Evolutionary conservation across 805 yeast species (phyloP), one percentile per base, ranked within the genome.

Genomic region (Teunomyces stri): DNA sequence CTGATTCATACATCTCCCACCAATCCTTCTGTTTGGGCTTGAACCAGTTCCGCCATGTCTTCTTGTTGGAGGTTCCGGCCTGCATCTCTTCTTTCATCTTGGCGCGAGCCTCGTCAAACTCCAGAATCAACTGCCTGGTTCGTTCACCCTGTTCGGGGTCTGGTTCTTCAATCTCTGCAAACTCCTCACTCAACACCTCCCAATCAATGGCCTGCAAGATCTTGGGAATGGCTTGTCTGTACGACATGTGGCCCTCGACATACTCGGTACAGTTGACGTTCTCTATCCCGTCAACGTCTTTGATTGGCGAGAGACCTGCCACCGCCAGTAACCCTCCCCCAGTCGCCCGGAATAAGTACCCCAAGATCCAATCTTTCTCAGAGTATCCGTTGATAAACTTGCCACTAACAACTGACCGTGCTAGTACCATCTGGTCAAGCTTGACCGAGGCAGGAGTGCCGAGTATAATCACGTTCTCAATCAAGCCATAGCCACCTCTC

Each of bases 161-260:
- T 0, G 97, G 95, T 60, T 92, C 97, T 62, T 91, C 97, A 55
- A 94, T 91, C 65, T 94, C 99, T 15, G 87, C 85, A 61, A 94
- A 94, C 62, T 91, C 96, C 49, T 94, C 99, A 52, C 85, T 81
- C 36, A 90, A 63, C 4, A 94, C 89, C 46, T 87, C 85, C 82
- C 95, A 86, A 3, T 87, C 91, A 35, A 88, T 57, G 43, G 70
- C 66, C 51, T 79, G 78, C 53, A 94, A 63, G 38, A 94, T 74
- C 56, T 81, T 81, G 1, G 99, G 99, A 79, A 94, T 89, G 10
- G 89, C 90, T 51, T 85, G 85, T 70, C 99, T 85, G 68, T 94
- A 94, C n/a, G 87, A 89, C 97, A 94, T 89, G 70, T 94, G 99
- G 1, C 99, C 99, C 50, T 87, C 90, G 3, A 92, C 96, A 45